Evolutionary conservation across 2,329 filamentous ascomycete species (phyloP).

Genomic region (Cadophora gregata): DNA sequence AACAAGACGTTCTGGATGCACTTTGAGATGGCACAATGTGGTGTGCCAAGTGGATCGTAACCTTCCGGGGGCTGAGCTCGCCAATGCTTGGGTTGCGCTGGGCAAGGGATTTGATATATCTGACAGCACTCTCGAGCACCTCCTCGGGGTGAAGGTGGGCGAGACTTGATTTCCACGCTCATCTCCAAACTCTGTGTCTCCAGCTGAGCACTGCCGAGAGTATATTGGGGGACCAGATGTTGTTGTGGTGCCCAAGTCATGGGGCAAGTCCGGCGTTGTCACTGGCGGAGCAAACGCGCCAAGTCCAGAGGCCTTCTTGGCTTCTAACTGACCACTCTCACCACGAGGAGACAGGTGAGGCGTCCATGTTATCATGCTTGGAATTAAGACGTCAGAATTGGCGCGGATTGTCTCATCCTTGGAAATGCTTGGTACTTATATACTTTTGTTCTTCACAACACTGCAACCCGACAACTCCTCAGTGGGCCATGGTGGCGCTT

Average conservation of each 20-base stretch:
- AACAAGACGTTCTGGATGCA: constrained; percentile 2
- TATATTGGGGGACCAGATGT: neutral
- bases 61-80: neutral
- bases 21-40: constrained; percentile 5
- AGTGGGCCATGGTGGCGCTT: neutral
- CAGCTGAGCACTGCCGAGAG: constrained; percentile 2
- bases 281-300: constrained; percentile 10
- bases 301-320: constrained; percentile 13
- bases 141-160: neutral
- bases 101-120: neutral
- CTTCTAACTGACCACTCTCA: constrained; percentile 2
- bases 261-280: neutral
- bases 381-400: constrained; percentile 15
- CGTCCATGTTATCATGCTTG: constrained; percentile 10
- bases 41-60: neutral
- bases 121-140: constrained; percentile 2
- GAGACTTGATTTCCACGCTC: neutral
- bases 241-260: constrained; percentile 5
- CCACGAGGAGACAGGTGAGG: neutral
- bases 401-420: constrained; percentile 12
- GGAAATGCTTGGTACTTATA: constrained; percentile 11
- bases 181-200: neutral
- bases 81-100: constrained; percentile 11
- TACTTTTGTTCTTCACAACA: neutral
- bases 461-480: neutral